Evolutionary conservation across 2,329 filamentous ascomycete genomes (phyloP).

Genomic region (Penicillium brasilianum): DNA sequence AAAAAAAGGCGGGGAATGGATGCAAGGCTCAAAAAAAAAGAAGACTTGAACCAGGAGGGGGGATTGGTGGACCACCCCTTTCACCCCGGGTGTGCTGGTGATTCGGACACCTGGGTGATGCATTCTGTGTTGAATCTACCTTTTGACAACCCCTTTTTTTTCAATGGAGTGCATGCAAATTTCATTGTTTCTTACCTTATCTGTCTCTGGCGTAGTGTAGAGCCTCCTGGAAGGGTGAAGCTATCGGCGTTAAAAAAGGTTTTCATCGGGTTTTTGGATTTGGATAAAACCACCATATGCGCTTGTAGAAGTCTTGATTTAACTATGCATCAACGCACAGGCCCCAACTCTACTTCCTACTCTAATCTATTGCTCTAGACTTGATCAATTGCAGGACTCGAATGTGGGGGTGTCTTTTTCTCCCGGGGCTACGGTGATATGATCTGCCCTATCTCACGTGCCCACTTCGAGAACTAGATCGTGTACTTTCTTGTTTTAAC

Average conservation of each 20-base stretch:
- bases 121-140: conserved; percentile 34
- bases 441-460: background rate
- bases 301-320: background rate
- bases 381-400: background rate
- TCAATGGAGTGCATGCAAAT: conserved; percentile 37
- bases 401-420: background rate
- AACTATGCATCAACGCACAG: background rate
- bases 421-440: background rate
- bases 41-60: conserved; percentile 20
- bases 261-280: background rate
- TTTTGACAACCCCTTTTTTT: conserved; percentile 35
- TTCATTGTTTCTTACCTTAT: conserved; percentile 27
- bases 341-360: background rate
- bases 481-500: background rate
- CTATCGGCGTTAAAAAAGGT: background rate
- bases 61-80: conserved; percentile 27
- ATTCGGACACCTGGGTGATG: conserved; percentile 28
- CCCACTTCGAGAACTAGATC: background rate
- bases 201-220: conserved; percentile 6
- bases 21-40: conserved; percentile 22
- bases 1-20: conserved; percentile 20
- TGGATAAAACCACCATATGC: no score
- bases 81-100: conserved; percentile 25
- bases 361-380: background rate
- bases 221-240: background rate